Conservation (phyloP, 352 stramenopile genomes). For the Pythium periplocum region DNA sequence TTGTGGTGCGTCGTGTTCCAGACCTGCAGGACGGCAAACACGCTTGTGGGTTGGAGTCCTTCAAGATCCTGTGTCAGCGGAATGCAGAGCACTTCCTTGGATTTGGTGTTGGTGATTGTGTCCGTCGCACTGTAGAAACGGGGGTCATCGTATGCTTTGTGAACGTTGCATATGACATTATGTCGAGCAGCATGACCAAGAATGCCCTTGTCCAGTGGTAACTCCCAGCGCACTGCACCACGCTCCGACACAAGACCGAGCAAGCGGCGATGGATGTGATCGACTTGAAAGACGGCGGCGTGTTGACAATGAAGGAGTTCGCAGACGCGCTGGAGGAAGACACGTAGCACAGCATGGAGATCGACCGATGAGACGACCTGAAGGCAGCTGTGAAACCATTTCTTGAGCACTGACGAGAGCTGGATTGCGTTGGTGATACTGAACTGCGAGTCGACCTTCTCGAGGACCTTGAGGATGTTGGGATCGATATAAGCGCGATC, state of each 20-base stretch:
- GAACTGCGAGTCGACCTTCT: conserved; percentile 84
- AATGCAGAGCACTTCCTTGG: conserved; percentile 58
- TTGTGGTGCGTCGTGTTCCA: conserved; percentile 76
- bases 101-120: conserved; percentile 51
- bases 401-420: conserved; percentile 57
- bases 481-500: conserved; percentile 72
- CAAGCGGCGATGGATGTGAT: conserved; percentile 35
- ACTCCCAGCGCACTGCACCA: conserved; percentile 41
- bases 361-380: conserved; percentile 48
- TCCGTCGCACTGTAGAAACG: conserved; percentile 76
- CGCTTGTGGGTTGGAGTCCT: conserved; percentile 11
- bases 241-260: conserved; percentile 31
- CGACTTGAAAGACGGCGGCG: conserved; percentile 52
- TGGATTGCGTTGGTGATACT: conserved; percentile 79
- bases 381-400: conserved; percentile 67
- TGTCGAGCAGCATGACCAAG: conserved; percentile 42
- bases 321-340: conserved; percentile 36
- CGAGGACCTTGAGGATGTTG: conserved; percentile 72
- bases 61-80: conserved; percentile 58
- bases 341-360: conserved; percentile 12
- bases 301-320: conserved; percentile 72
- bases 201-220: conserved; percentile 72
- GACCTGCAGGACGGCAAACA: conserved; percentile 57
- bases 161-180: conserved; percentile 57
- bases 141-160: conserved; percentile 61